Evolutionary conservation across 2,329 filamentous ascomycete species (phyloP).

Genomic region (Ramichloridium luteum): DNA sequence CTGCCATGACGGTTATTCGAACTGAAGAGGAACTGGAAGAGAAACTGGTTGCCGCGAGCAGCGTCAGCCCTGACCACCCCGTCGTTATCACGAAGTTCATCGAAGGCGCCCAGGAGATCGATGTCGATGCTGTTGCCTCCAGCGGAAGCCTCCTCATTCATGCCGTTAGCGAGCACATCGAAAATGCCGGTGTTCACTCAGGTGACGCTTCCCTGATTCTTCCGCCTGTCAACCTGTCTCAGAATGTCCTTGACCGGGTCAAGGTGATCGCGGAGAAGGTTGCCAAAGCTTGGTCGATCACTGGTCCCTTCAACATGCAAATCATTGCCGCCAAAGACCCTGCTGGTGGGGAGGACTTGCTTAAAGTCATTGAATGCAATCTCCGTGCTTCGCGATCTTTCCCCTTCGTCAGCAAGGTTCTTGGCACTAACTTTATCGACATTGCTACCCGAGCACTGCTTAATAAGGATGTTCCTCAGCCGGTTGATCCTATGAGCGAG

Average conservation of each 20-base stretch:
- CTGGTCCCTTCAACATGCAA: constrained; percentile 99
- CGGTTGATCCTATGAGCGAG: constrained; percentile 74
- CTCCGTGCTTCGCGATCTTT: constrained; percentile 94
- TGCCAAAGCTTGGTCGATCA: constrained; percentile 92
- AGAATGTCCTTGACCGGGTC: constrained; percentile 65
- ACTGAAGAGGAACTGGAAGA: constrained; percentile 82
- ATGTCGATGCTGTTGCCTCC: constrained; percentile 85
- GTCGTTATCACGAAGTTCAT: constrained; percentile 99
- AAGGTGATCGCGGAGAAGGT: constrained; percentile 96
- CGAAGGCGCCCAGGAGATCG: constrained; percentile 89
- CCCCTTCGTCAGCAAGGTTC: constrained; percentile 95
- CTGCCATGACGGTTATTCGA: constrained; percentile 95
- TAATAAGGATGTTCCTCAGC: constrained; percentile 70
- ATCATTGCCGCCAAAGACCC: constrained; percentile 85
- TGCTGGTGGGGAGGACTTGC: constrained; percentile 58
- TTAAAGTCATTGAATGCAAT: constrained; percentile 98
- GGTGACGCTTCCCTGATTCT: constrained; percentile 92
- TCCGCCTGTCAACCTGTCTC: constrained; percentile 69
- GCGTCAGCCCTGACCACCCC: constrained; percentile 89
- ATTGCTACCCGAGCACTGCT: constrained; percentile 86
- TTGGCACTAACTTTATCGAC: constrained; percentile 94
- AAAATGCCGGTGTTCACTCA: constrained; percentile 95
- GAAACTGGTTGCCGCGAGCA: constrained; percentile 80
- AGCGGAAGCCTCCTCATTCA: constrained; percentile 79
- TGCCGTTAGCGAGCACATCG: constrained; percentile 88